Evolutionary conservation across 2,329 filamentous ascomycete species (phyloP), one percentile per base, ranked within the genome.

Genomic region (Delphinella strobiligena): DNA sequence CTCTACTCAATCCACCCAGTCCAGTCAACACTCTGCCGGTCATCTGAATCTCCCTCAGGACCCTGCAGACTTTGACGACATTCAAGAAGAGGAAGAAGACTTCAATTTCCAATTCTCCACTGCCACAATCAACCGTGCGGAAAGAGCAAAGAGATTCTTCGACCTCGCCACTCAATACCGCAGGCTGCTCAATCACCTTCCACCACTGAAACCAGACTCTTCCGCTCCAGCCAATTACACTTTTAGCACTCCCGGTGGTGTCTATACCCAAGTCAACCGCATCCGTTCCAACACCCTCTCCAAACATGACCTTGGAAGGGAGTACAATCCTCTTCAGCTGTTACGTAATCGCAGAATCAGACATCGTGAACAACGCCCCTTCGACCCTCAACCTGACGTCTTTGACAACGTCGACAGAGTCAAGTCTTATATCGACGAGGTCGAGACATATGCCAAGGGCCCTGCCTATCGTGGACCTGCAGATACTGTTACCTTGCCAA

Each of bases 251-350:
- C 59, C 66, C 30, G 60, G 67, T 36, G 60, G 56, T 45, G 50
- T 58, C 1, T 52, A 59, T 42, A 59, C 63, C 45, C 52, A 62
- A 35, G 48, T 62, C 44, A 56, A 51, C 41, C 54, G 65, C 50
- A 38, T 57, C 42, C 44, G 58, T 40, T 58, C 59, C 46, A 37
- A 63, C 49, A 52, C 52, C 19, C 59, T 51, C 47, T 57, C 51
- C 44, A 56, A 57, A 45, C 52, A 58, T 31, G 53, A 42, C n/a
- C 58, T 80, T 5, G 82, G 82, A 4, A 78, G 88, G 38, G 63
- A 69, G 2, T 96, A 96, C 56, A 94, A 98, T 55, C 91, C 89
- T 4, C 63, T 98, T 17, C 91, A 96, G 59, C 86, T 86, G 50
- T 82, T 96, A 40, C 80, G 91, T 15, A 96, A 98, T 54, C 75